A percentile compares a stretch with the other conserved stretches of the same genome.
These are phyloP conservation scores for Diplogelasinospora grovesii DNA, from an alignment of 495 filamentous ascomycete species.

Conservation along the genomic window DNA sequence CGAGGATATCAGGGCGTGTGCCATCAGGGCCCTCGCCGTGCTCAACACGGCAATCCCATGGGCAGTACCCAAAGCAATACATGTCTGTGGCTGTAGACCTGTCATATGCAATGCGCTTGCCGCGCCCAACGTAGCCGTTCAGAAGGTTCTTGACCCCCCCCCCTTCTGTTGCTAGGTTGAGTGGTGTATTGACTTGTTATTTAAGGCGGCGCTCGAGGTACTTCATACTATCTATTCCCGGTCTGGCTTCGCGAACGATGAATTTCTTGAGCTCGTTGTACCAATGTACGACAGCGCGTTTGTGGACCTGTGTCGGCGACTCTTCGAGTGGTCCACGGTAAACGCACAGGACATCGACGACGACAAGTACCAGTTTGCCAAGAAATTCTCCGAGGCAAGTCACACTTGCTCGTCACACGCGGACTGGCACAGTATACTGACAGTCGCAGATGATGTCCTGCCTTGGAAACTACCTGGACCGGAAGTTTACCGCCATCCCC, in stretches of 20 bases:
- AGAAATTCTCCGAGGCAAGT: conserved; percentile 85
- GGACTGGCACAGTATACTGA: conserved; percentile 16
- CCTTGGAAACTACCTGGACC: conserved; percentile 74
- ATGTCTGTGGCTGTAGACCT: conserved; percentile 59
- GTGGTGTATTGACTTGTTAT: conserved; percentile 6
- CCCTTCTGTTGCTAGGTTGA: conserved; percentile 16
- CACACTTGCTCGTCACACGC: neutral
- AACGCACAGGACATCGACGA: conserved; percentile 78
- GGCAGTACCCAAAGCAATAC: conserved; percentile 76
- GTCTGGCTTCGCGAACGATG: conserved; percentile 64
- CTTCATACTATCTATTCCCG: conserved; percentile 76
- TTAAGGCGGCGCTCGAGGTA: conserved; percentile 73
- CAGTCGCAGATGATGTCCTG: conserved; percentile 66
- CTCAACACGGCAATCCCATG: conserved; percentile 73
- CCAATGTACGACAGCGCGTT: conserved; percentile 68
- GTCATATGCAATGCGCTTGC: conserved; percentile 70
- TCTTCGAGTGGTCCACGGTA: conserved; percentile 78
- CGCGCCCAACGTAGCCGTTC: conserved; percentile 62
- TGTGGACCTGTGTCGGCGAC: conserved; percentile 61
- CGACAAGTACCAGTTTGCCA: conserved; percentile 82
- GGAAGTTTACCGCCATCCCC: conserved; percentile 56
- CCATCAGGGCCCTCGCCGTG: conserved; percentile 66
- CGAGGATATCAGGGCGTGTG: conserved; percentile 57
- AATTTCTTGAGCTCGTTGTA: conserved; percentile 70
- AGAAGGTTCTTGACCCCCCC: conserved; percentile 27